Conservation (phyloP, 2,329 filamentous ascomycete genomes). For the Westerdykella ornata region DNA sequence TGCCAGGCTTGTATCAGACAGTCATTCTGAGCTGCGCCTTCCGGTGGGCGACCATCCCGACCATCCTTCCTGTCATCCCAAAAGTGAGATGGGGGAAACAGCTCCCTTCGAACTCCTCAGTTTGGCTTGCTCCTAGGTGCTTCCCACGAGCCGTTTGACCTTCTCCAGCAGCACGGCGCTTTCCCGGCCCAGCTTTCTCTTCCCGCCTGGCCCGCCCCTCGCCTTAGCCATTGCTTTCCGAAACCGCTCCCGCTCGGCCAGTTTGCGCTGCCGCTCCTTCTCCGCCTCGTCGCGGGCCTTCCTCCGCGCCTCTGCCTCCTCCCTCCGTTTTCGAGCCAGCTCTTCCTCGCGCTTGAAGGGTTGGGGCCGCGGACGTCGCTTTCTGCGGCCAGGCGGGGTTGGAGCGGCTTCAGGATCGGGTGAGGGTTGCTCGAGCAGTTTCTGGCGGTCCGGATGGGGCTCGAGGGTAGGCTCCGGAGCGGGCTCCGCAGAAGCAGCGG, state of each 20-base stretch:
- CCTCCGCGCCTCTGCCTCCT: slow-evolving; percentile 57
- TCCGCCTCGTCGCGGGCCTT: slow-evolving; percentile 58
- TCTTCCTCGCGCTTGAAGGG: slow-evolving; percentile 42
- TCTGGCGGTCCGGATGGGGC: slow-evolving; percentile 55
- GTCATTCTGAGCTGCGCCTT: no score
- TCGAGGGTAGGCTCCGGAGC: slow-evolving; percentile 40
- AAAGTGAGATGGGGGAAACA: not conserved
- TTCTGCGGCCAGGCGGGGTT: slow-evolving; percentile 11
- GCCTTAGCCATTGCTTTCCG: slow-evolving; percentile 58
- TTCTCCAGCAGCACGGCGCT: slow-evolving; percentile 70
- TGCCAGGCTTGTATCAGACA: no score
- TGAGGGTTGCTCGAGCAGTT: slow-evolving; percentile 47
- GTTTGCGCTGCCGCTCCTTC: slow-evolving; percentile 47
- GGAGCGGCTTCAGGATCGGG: slow-evolving; percentile 17
- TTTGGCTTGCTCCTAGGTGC: slow-evolving; percentile 12
- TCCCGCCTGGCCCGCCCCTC: slow-evolving; percentile 58
- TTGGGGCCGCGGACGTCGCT: slow-evolving; percentile 25
- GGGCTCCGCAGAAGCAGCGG: slow-evolving; percentile 18
- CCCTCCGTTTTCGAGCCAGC: slow-evolving; percentile 48
- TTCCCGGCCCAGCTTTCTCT: slow-evolving; percentile 75
- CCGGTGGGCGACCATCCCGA: no score
- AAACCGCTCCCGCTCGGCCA: slow-evolving; percentile 65
- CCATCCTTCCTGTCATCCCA: no score
- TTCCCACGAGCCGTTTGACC: slow-evolving; percentile 62
- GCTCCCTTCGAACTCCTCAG: no score